Base-by-base conservation (phyloP, 2,329 filamentous ascomycete species). In the Aureobasidium sp. region DNA sequence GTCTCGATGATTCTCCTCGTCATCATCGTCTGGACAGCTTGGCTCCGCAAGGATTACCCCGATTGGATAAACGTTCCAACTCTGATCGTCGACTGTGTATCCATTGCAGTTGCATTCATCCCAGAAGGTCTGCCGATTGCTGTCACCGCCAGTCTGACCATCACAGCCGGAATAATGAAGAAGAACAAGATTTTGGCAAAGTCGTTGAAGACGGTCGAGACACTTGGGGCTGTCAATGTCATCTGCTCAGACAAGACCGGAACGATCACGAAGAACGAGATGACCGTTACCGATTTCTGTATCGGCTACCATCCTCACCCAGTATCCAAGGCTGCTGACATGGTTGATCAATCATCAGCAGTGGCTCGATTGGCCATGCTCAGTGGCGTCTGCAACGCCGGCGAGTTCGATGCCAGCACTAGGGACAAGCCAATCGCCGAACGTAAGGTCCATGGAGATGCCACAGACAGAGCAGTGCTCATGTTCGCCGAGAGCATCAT, bases 221-320 rank as follows among this genome's bases (percentile, higher is more conserved):
- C 88, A 0, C 79, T 91, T 0, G 88, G 88, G 0, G 81, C 85
- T 0, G 87, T 90, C 1, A 88, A 85, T 0, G 82, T 89, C 8
- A 85, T 91, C 44, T 90, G 88, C 70, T 89, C 86, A 0, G 88
- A 91, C 71, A 91, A 91, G 76, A 91, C 88, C 0, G 88, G 88
- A 3, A 89, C 86, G 0, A 74, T 89, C 61, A 89, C 86, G 0
- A 75, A 84, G 82, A 89, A 89, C 63, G 83, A 85, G 65, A 90
- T 91, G 88, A 79, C 82, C 1, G 87, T 90, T 0, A 89, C 87
- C 0, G 84, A 90, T 66, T 87, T 83, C 65, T 80, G 83, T 22
- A 78, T 89, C 49, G 86, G 82, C 1, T 74, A 74, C 67, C 77
- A 70, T 73, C 76, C 70, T 72, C 75, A 84, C 69, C 76, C 63